phyloP scores from a whole-genome alignment of 345 rosid species.

The Iberis pinnata region DNA sequence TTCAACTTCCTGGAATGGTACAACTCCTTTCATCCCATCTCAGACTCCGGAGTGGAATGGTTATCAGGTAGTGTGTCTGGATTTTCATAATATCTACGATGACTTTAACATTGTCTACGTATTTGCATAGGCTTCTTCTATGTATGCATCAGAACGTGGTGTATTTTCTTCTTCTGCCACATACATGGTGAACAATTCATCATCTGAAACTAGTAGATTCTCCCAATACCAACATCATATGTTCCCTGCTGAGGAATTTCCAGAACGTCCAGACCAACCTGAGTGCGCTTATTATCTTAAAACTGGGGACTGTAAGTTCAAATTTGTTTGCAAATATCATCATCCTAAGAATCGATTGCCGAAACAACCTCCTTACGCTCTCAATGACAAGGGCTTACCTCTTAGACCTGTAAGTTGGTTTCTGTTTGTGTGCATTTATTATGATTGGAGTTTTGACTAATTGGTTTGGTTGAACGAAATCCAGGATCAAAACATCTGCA shows the following conservation, averaged over 20 bases:
- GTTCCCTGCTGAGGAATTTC: slow-evolving; percentile 62
- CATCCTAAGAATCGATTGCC: slow-evolving; percentile 64
- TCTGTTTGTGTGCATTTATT: neutral
- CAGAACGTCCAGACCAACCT: slow-evolving; percentile 92
- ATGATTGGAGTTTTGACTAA: too few relatives aligned
- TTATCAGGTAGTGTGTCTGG: slow-evolving; percentile 89
- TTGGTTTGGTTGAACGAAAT: too few relatives aligned
- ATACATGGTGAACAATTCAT: slow-evolving; percentile 38
- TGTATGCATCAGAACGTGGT: slow-evolving; percentile 51
- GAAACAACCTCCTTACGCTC: slow-evolving; percentile 46
- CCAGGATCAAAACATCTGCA: slow-evolving; percentile 75
- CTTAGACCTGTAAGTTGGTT: slow-evolving; percentile 82
- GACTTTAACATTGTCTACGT: too few relatives aligned
- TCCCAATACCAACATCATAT: slow-evolving; percentile 50
- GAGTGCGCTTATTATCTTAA: slow-evolving; percentile 75
- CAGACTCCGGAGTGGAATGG: slow-evolving; percentile 79
- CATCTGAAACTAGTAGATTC: slow-evolving; percentile 41
- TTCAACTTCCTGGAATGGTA: slow-evolving; percentile 54
- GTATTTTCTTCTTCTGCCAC: slow-evolving; percentile 47
- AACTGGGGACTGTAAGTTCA: slow-evolving; percentile 95
- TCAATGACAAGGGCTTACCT: slow-evolving; percentile 92
- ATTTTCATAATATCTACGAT: slow-evolving; percentile 12
- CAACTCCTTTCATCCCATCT: slow-evolving; percentile 53
- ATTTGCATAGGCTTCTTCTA: slow-evolving; percentile 49
- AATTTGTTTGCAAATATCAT: slow-evolving; percentile 81